phyloP scores from a whole-genome alignment of 768 basidiomycete species.

The Nidula microcarpa region DNA sequence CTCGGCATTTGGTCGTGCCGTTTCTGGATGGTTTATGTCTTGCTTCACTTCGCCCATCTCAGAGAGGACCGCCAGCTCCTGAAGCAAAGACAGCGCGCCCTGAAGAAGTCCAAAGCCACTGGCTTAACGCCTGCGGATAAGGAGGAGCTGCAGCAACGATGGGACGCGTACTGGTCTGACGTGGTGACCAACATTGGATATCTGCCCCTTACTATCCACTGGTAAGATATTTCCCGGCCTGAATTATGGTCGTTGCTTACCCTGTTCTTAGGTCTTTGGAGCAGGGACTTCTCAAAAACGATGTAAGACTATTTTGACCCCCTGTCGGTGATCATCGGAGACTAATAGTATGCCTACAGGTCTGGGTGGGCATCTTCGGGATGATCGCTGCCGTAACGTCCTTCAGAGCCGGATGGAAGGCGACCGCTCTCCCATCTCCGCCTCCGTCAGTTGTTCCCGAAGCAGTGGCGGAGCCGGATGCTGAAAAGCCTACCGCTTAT shows the following conservation, averaged over 20 bases:
- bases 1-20: background rate
- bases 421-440: background rate
- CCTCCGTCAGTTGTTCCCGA: too few relatives aligned
- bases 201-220: background rate
- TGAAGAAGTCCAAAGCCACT: background rate
- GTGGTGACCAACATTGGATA: background rate
- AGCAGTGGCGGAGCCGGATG: too few relatives aligned
- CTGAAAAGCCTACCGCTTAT: too few relatives aligned
- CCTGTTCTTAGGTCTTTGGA: background rate
- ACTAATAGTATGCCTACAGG: background rate
- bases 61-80: background rate
- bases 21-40: background rate
- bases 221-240: background rate
- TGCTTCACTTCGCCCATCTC: background rate
- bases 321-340: too few relatives aligned
- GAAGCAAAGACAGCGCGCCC: background rate
- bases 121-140: constrained; percentile 24
- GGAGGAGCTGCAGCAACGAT: background rate
- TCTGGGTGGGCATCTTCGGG: background rate
- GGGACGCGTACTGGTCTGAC: background rate
- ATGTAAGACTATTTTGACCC: too few relatives aligned
- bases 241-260: background rate
- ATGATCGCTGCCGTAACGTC: background rate
- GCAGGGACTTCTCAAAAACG: background rate
- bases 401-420: background rate